Conservation (phyloP, 2,329 filamentous ascomycete genomes). For the Trichoderma lentiforme region DNA sequence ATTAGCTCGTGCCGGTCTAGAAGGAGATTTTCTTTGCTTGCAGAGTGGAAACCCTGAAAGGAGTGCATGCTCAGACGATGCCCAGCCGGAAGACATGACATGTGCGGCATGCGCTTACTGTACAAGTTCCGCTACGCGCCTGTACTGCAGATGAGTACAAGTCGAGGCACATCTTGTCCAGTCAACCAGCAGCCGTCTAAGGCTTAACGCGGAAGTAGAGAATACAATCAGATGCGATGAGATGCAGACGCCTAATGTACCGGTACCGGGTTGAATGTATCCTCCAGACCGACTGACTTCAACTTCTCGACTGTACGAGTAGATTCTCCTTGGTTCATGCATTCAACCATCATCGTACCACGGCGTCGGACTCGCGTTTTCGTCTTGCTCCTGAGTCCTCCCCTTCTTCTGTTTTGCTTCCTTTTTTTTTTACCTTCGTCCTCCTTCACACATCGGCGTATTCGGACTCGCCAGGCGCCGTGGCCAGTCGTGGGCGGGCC, state of each 20-base stretch:
- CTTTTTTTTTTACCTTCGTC: not conserved
- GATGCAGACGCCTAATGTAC: not conserved
- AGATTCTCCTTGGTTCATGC: not conserved
- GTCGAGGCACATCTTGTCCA: not conserved
- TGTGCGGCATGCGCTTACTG: not conserved
- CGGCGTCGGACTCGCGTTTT: not conserved
- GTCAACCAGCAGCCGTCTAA: not conserved
- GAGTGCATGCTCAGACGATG: not conserved
- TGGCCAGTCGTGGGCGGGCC: not conserved
- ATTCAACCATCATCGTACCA: not conserved
- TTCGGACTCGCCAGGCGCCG: slow-evolving; percentile 16
- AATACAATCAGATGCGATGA: not conserved
- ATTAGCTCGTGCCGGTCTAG: not conserved
- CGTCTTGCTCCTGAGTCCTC: not conserved
- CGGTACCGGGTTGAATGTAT: not conserved
- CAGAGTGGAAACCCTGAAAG: not conserved
- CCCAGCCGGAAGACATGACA: not conserved
- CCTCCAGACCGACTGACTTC: not conserved
- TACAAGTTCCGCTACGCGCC: not conserved
- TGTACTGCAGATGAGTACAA: not conserved
- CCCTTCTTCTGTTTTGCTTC: not conserved
- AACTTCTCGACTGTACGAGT: not conserved
- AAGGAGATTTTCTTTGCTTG: not conserved
- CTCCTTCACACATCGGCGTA: slow-evolving; percentile 3
- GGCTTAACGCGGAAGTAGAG: not conserved